Base-by-base conservation (phyloP, 768 basidiomycete genomes). In the Lactarius evosmus region DNA sequence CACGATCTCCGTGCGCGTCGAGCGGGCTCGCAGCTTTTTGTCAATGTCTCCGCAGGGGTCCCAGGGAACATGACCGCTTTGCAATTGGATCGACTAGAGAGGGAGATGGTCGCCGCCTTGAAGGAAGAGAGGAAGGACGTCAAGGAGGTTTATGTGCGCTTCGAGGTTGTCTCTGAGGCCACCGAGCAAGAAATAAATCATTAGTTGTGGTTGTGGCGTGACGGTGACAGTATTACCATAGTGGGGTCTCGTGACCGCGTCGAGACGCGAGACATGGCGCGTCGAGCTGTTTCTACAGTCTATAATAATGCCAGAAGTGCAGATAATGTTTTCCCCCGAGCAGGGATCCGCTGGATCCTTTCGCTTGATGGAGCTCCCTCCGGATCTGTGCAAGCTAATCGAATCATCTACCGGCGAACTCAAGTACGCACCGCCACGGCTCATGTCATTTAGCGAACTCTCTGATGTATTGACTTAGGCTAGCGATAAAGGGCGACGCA, bases 1-100 rank as follows among this genome's bases (percentile, higher is more conserved):
- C 76, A 73, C 60, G 74, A 84, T 62, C 70, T 95, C 61, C 85
- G 89, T 44, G 89, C 91, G 44, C 85, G 86, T 69, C 85, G 88
- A 34, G 83, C 88, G 11, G 90, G 94, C 33, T 92, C 94, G 9
- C 74, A 88, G 65, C 84, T 95, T 65, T 88, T 86, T 60, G 88
- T 98, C 7, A 93, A 98, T 75, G 77, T 98, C 56, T 83, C 82
- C 5, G 90, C 88, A 33, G 81, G 85, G 36, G 89, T 98, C 0
- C 82, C 87, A 17, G 75, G 77, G 7, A 60, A 72, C 7, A 75
- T 86, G 71, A 86, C 84, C 7, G 82, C 93, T 14, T 72, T 73
- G 17, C 83, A 87, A 22, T 79, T 84, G 2, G 81, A 81, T 53
- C 71, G 74, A 27, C 75, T 96, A 25, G 90, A 96, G 73, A 75